Evolutionary conservation across 1,284 basidiomycete genomes (phyloP), one percentile per base, ranked within the genome.

Genomic region (Gomphus sp.): DNA sequence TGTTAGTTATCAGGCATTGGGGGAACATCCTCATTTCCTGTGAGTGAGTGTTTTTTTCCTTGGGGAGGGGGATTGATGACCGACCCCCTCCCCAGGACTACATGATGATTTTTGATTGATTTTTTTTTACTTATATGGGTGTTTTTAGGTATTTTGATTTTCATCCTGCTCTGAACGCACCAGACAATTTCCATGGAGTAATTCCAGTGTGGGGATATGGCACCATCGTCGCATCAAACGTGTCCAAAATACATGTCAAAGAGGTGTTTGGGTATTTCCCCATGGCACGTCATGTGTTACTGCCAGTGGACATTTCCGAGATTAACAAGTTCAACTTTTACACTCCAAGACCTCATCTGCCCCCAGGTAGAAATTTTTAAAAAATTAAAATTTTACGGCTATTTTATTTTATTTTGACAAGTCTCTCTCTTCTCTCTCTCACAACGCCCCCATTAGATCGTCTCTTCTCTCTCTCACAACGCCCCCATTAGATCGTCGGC

Each of bases 201-300:
- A 76, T 82, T 22, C 84, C 84, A 0, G 84, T 84, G 7, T 85
- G 84, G 84, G 83, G 82, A 4, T 86, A 84, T 61, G 84, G 78
- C 8, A 80, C 77, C 0, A 68, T 85, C 4, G 63, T 79, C 2
- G 67, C 64, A 54, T 84, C 81, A 0, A 73, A 72, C 0, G 76
- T 81, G 64, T 66, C 71, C 4, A 73, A 72, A 51, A 75, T 86
- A 34, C 58, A 68, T 22, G 57, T 68, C 31, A 83, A 80, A 6
- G 84, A 86, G 66, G 73, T 86, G 8, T 85, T 83, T 66, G 84
- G 85, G 1, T 86, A 83, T 65, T 71, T 86, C 47, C 79, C 81
- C 2, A 81, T 82, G 0, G 69, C 78, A 0, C 72, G 75, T 45
- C 85, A 83, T 64, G 68, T 85, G 12, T 65, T 82, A 5, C 64